Evolutionary conservation across 2,329 filamentous ascomycete genomes (phyloP).

Genomic region (Pseudogymnoascus sp.): DNA sequence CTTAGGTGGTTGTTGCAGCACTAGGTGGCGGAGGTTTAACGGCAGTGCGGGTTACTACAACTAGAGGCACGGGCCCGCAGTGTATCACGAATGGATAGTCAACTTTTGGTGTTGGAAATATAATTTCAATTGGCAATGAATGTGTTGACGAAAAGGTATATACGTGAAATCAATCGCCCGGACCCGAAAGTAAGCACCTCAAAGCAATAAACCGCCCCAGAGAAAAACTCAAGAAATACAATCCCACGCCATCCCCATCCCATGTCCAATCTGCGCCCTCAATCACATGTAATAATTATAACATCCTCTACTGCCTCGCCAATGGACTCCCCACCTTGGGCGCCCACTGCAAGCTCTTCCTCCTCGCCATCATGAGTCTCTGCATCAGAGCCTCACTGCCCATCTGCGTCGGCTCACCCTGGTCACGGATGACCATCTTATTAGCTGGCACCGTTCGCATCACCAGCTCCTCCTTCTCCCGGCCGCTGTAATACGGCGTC

Average conservation of each 20-base stretch:
- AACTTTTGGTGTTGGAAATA: not conserved
- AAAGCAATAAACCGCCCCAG: constrained; percentile 4
- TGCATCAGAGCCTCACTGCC: constrained; percentile 29
- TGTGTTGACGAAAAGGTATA: not conserved
- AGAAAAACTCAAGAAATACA: not conserved
- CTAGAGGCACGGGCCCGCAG: not conserved
- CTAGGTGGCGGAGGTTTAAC: not conserved
- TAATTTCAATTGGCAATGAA: constrained; percentile 1
- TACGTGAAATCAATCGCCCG: not conserved
- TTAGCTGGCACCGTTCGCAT: constrained; percentile 26
- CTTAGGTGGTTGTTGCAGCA: not conserved
- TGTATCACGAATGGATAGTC: not conserved
- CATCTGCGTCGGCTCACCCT: constrained; percentile 35
- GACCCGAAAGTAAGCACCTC: not conserved
- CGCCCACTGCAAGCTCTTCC: constrained; percentile 71
- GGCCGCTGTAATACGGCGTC: constrained; percentile 4
- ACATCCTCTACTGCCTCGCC: constrained; percentile 33
- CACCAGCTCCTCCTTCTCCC: constrained; percentile 14
- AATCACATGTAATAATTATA: not conserved
- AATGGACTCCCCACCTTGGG: constrained; percentile 68
- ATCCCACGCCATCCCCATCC: not conserved
- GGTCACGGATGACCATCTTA: constrained; percentile 12
- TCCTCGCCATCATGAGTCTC: constrained; percentile 57
- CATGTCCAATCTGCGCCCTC: not conserved
- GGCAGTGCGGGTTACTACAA: not conserved